Evolutionary conservation across 192 early-diverging fungal species (phyloP).

Genomic region (Umbelopsis vinacea): DNA sequence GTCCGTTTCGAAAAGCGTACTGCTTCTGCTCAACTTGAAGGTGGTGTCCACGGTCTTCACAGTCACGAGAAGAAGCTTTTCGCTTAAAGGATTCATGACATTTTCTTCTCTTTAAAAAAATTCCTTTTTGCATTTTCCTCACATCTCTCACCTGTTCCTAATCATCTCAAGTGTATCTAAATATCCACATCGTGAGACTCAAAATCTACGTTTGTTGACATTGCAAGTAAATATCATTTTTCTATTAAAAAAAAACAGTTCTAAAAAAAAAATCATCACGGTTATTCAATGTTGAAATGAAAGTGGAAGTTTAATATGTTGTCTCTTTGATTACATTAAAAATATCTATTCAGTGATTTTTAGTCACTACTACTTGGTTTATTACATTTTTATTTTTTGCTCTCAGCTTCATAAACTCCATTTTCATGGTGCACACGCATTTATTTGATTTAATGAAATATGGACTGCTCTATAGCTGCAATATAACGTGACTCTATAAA

Average conservation of each 20-base stretch:
- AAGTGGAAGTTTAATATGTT: too few species aligned
- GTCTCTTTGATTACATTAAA: too few species aligned
- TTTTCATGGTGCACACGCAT: too few species aligned
- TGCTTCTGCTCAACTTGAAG: conserved; percentile 93
- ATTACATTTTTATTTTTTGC: too few species aligned
- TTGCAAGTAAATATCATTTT: conserved; percentile 6
- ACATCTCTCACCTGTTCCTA: background rate
- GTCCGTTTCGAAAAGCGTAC: conserved; percentile 96
- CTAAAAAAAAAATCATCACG: background rate
- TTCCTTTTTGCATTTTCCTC: background rate
- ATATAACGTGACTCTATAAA: too few species aligned
- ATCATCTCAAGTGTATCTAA: conserved; percentile 8
- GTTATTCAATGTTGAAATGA: background rate
- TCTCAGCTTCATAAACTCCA: too few species aligned
- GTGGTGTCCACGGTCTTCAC: conserved; percentile 92
- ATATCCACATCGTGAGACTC: background rate
- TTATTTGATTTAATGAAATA: too few species aligned
- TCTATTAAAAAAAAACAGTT: background rate
- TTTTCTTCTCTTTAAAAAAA: conserved; percentile 12
- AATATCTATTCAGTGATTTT: too few species aligned
- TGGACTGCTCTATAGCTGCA: too few species aligned
- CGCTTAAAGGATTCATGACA: conserved; percentile 38
- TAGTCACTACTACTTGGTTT: too few species aligned
- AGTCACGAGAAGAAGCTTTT: conserved; percentile 83
- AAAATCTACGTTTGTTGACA: background rate